These are phyloP conservation scores for Ustilago vetiveriae DNA, from an alignment of 1,284 basidiomycete species.

Conservation along the genomic window DNA sequence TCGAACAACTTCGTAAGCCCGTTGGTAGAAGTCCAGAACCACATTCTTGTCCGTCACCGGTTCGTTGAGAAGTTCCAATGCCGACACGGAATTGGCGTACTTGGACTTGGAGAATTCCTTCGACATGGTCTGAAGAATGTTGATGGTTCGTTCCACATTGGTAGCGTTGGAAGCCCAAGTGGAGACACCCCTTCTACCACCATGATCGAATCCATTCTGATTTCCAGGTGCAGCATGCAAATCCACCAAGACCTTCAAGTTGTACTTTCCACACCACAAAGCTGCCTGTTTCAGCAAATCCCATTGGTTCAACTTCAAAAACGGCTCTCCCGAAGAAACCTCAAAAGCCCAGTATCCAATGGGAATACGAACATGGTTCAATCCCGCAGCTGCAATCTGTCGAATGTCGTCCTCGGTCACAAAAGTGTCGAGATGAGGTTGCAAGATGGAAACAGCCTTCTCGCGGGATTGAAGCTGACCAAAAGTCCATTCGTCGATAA, in stretches of 20 bases:
- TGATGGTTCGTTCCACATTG: conserved; percentile 78
- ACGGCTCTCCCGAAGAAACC: conserved; percentile 82
- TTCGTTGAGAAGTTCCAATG: conserved; percentile 62
- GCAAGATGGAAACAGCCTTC: conserved; percentile 44
- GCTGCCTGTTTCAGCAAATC: conserved; percentile 73
- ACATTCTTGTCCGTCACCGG: conserved; percentile 49
- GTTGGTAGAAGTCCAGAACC: conserved; percentile 52
- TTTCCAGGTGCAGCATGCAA: conserved; percentile 70
- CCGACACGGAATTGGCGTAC: conserved; percentile 55
- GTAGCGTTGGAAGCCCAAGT: conserved; percentile 77
- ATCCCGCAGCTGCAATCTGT: conserved; percentile 70
- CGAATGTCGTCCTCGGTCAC: conserved; percentile 81
- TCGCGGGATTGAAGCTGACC: conserved; percentile 73
- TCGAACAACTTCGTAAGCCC: conserved; percentile 58
- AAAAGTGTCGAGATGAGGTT: conserved; percentile 80
- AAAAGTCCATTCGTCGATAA: conserved; percentile 86
- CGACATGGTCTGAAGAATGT: conserved; percentile 73
- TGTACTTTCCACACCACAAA: conserved; percentile 78
- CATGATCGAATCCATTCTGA: conserved; percentile 70
- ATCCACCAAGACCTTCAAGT: conserved; percentile 83
- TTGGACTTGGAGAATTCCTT: conserved; percentile 46
- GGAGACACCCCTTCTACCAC: conserved; percentile 76
- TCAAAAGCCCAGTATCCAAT: conserved; percentile 94
- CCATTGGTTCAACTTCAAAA: conserved; percentile 81
- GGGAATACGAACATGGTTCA: conserved; percentile 82